phyloP scores from a whole-genome alignment of 495 filamentous ascomycete species.

The Eremomyces bilateralis region DNA sequence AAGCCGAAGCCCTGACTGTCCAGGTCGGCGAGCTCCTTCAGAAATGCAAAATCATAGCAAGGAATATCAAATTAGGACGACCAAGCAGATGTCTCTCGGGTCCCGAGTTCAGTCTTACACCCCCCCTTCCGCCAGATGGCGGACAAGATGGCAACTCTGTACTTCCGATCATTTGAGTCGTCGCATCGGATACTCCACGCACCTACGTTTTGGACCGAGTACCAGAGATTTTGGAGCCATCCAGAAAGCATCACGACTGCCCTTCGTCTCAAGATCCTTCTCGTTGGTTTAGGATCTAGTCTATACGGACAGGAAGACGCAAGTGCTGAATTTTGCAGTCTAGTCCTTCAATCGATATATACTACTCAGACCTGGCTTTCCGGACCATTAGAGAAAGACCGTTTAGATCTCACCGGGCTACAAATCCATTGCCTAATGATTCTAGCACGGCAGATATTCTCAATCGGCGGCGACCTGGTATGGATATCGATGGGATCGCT shows the following conservation, averaged over 20 bases:
- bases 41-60: slow-evolving; percentile 1
- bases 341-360: slow-evolving; percentile 29
- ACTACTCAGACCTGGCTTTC: slow-evolving; percentile 33
- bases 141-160: slow-evolving; percentile 30
- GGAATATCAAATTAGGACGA: neutral
- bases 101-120: neutral
- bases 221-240: slow-evolving; percentile 27
- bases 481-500: slow-evolving; percentile 35
- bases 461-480: slow-evolving; percentile 29
- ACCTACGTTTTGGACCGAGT: slow-evolving; percentile 32
- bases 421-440: slow-evolving; percentile 34
- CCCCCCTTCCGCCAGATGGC: slow-evolving; percentile 18
- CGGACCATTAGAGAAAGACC: slow-evolving; percentile 29
- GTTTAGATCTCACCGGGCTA: slow-evolving; percentile 25
- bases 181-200: slow-evolving; percentile 34
- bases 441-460: slow-evolving; percentile 29
- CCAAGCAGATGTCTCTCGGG: neutral
- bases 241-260: slow-evolving; percentile 15
- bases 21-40: neutral
- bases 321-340: slow-evolving; percentile 16
- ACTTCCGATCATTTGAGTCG: slow-evolving; percentile 35
- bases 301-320: slow-evolving; percentile 19
- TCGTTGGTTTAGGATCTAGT: slow-evolving; percentile 30
- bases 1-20: neutral
- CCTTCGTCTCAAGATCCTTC: slow-evolving; percentile 28